phyloP scores from a whole-genome alignment of 139 green algal genomes.

The Pseudopediastrum boryanum region DNA sequence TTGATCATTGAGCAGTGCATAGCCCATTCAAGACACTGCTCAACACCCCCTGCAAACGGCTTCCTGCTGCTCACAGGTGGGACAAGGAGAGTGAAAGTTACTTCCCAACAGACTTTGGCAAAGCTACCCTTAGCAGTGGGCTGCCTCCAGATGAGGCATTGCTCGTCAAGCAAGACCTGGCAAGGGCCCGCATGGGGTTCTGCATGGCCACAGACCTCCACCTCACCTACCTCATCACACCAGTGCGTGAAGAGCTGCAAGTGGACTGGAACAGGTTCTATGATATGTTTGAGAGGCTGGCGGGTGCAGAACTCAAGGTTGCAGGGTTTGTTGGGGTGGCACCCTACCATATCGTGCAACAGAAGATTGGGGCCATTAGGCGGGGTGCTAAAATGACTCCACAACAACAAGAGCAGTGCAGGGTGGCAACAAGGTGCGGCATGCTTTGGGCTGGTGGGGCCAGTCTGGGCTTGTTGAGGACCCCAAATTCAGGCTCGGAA shows the following conservation, averaged over 20 bases:
- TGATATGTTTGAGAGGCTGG: neutral
- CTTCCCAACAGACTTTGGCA: too few species aligned
- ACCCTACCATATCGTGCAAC: neutral
- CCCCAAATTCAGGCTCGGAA: too few species aligned
- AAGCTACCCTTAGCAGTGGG: too few species aligned
- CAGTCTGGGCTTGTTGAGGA: neutral
- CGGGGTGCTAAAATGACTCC: conserved; percentile 7
- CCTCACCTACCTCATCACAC: conserved; percentile 86
- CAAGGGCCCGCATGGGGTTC: conserved; percentile 57
- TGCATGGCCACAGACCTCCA: conserved; percentile 85
- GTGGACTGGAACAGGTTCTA: conserved; percentile 47
- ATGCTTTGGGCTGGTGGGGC: neutral
- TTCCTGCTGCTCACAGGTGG: too few species aligned
- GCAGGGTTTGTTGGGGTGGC: neutral
- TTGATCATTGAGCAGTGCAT: too few species aligned
- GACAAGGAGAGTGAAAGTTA: too few species aligned
- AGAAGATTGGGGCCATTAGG: conserved; percentile 13
- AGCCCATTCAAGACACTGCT: too few species aligned
- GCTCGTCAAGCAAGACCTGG: conserved; percentile 70
- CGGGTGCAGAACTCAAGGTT: neutral
- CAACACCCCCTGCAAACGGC: too few species aligned
- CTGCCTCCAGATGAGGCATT: too few species aligned
- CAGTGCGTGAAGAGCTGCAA: conserved; percentile 57
- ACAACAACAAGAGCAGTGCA: conserved; percentile 44
- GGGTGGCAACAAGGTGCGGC: conserved; percentile 46